Percentiles rank a stretch among this genome's conserved stretches.
These are phyloP conservation scores for Silybum marianum DNA, from an alignment of 129 eudicot species.

Conservation along the genomic window DNA sequence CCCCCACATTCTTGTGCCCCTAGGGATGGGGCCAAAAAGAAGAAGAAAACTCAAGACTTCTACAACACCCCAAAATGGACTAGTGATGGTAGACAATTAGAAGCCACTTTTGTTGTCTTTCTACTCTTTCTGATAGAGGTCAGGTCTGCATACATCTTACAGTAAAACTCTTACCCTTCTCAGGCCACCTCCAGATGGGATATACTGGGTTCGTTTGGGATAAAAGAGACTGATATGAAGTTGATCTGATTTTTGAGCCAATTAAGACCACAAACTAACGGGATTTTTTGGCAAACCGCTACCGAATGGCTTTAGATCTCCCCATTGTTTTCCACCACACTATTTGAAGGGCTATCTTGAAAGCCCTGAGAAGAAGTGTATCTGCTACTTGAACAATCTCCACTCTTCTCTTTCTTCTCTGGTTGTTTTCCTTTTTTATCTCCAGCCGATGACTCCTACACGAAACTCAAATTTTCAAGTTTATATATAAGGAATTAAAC, in stretches of 20 bases:
- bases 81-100: background rate
- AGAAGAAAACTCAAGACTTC: background rate
- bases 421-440: conserved; percentile 37
- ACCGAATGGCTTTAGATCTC: background rate
- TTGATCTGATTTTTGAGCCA: conserved; percentile 6
- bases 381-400: conserved; percentile 40
- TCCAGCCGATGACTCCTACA: conserved; percentile 38
- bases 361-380: conserved; percentile 37
- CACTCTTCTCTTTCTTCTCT: conserved; percentile 20
- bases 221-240: conserved; percentile 1
- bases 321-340: conserved; percentile 30
- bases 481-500: background rate
- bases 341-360: conserved; percentile 35
- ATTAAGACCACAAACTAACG: background rate
- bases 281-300: background rate
- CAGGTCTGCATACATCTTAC: background rate
- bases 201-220: background rate
- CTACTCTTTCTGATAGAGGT: background rate
- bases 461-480: background rate
- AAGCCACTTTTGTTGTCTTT: background rate
- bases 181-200: background rate
- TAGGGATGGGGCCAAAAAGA: background rate
- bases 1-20: background rate
- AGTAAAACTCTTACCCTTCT: background rate
- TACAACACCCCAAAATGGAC: background rate